Percentiles rank a stretch among this genome's conserved stretches.
Conservation (phyloP, 192 early-diverging fungal genomes). For the Piromyces sp. region DNA sequence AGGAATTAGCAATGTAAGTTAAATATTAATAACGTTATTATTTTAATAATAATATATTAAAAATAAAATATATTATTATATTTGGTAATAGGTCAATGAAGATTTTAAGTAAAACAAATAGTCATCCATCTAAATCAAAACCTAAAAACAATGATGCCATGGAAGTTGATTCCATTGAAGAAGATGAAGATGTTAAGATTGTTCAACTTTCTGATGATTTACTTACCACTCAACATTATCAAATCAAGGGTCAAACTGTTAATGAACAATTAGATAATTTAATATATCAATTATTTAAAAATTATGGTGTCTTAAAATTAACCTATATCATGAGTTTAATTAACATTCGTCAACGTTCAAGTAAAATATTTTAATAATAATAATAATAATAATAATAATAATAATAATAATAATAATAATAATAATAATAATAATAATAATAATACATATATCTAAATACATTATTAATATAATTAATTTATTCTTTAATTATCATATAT, state of each 20-base stretch:
- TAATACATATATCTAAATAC: no score
- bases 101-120: not conserved
- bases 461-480: no score
- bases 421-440: no score
- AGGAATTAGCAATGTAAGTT: not conserved
- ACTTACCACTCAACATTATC: not conserved
- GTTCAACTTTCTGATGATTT: not conserved
- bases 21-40: no score
- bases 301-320: not conserved
- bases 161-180: not conserved
- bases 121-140: not conserved
- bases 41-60: no score
- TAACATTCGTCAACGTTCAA: not conserved
- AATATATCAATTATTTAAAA: not conserved
- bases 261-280: not conserved
- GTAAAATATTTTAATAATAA: not conserved
- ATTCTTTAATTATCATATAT: no score
- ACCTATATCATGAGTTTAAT: not conserved
- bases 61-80: no score
- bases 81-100: not conserved
- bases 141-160: not conserved
- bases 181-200: not conserved
- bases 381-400: no score
- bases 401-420: no score
- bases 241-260: not conserved